Percentiles rank a stretch among this genome's conserved stretches.
phyloP scores from a whole-genome alignment of 441 rosid species.

The Jatropha podagrica region DNA sequence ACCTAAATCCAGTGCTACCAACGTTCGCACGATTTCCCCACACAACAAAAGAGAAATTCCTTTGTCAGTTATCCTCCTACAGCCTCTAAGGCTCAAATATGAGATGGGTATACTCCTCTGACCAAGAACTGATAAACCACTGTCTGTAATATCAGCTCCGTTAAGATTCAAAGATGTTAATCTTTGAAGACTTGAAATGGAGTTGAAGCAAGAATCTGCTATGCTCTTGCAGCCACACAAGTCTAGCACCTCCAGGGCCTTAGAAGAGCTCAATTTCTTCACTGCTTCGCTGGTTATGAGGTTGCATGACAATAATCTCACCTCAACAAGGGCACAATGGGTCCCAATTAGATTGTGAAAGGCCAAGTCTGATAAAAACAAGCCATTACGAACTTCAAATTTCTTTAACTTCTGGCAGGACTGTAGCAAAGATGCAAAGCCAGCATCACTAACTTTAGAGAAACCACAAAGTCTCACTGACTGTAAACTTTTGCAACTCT shows the following conservation, averaged over 20 bases:
- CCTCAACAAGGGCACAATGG: constrained; percentile 51
- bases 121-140: constrained; percentile 47
- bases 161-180: constrained; percentile 51
- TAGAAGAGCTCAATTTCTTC: constrained; percentile 43
- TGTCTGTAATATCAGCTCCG: constrained; percentile 64
- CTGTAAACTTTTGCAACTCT: constrained; percentile 55
- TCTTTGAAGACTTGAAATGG: constrained; percentile 40
- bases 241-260: constrained; percentile 58
- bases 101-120: constrained; percentile 46
- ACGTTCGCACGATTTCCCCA: constrained; percentile 43
- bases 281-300: constrained; percentile 44
- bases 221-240: constrained; percentile 63
- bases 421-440: constrained; percentile 60
- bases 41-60: constrained; percentile 49
- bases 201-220: constrained; percentile 50
- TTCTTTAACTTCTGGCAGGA: constrained; percentile 56
- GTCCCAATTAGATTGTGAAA: constrained; percentile 53
- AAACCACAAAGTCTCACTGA: constrained; percentile 56
- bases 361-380: constrained; percentile 57
- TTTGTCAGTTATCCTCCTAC: constrained; percentile 61
- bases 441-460: constrained; percentile 67
- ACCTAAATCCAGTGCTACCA: constrained; percentile 56
- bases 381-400: constrained; percentile 51
- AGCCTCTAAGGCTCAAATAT: constrained; percentile 55
- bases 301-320: constrained; percentile 49